Percentiles rank a stretch among this genome's conserved stretches.
Conservation (phyloP, 78 protist genomes). For the Guillardia theta region DNA sequence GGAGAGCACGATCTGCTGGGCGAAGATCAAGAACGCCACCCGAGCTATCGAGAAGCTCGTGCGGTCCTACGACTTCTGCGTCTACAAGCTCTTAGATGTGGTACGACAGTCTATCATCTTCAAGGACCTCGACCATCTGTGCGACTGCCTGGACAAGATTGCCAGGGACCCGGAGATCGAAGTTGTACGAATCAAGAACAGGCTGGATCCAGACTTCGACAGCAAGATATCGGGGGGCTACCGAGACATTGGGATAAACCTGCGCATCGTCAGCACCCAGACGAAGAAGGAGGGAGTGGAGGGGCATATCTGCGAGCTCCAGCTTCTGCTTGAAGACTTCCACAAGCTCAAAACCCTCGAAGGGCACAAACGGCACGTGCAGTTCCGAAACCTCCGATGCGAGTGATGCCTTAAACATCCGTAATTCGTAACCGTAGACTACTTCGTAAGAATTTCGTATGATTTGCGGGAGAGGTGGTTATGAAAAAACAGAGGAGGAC, state of each 20-base stretch:
- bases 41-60: conserved; percentile 1
- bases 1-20: neutral
- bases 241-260: neutral
- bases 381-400: neutral
- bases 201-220: neutral
- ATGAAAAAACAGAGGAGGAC: too few species aligned
- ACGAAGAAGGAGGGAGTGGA: neutral
- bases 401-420: too few species aligned
- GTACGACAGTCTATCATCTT: neutral
- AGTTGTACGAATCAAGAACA: neutral
- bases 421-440: too few species aligned
- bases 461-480: too few species aligned
- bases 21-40: neutral
- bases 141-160: neutral
- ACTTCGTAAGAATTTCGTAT: too few species aligned
- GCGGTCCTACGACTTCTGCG: neutral
- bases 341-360: neutral
- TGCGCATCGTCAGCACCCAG: neutral
- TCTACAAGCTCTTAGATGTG: neutral
- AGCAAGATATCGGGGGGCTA: neutral
- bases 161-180: neutral
- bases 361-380: neutral
- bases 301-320: neutral
- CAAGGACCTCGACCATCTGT: neutral
- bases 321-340: neutral